Percentiles rank a stretch among this genome's conserved stretches.
phyloP scores from a whole-genome alignment of 2,329 filamentous ascomycete species.

The Dactylellina sp. region DNA sequence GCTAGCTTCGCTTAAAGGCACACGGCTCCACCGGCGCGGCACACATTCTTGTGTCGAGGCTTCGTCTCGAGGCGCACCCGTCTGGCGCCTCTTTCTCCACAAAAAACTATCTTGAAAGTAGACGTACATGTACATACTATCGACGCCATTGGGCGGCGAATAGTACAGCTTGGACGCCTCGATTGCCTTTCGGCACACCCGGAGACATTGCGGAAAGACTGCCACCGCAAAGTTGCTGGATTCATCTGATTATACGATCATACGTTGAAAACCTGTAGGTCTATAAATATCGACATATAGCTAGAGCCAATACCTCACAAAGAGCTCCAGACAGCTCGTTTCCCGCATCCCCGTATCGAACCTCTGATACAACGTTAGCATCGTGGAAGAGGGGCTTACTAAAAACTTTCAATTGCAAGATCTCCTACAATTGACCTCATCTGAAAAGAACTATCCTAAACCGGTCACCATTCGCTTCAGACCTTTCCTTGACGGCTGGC shows the following conservation, averaged over 20 bases:
- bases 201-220: slow-evolving; percentile 37
- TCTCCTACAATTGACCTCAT: slow-evolving; percentile 7
- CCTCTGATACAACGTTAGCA: background rate
- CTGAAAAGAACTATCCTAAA: background rate
- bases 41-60: slow-evolving; percentile 1
- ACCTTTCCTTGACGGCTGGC: background rate
- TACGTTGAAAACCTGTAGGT: background rate
- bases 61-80: slow-evolving; percentile 31
- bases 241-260: background rate
- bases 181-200: slow-evolving; percentile 7
- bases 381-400: background rate
- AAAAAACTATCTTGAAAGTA: background rate
- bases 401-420: background rate
- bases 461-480: background rate
- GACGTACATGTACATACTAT: slow-evolving; percentile 12
- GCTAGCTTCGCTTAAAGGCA: slow-evolving; percentile 4
- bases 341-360: slow-evolving; percentile 16
- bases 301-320: background rate
- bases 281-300: background rate
- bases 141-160: slow-evolving; percentile 17
- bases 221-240: background rate
- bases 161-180: slow-evolving; percentile 5
- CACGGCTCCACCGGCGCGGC: background rate
- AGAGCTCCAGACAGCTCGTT: background rate
- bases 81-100: slow-evolving; percentile 7